Conservation (phyloP, 148 eudicot genomes). For the Rhododendron ferrugineum region DNA sequence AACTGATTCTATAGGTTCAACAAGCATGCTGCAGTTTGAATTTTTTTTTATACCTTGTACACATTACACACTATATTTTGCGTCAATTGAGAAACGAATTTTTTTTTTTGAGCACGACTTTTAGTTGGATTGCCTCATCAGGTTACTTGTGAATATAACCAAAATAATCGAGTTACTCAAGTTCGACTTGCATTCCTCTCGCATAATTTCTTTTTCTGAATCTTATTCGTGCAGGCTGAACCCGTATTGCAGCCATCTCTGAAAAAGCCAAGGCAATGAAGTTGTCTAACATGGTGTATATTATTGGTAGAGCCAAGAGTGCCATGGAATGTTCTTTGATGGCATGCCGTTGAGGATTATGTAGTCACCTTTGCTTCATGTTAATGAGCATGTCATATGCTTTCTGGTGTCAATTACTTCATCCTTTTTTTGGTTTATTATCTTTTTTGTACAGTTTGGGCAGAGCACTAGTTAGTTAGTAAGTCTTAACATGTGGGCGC, state of each 20-base stretch:
- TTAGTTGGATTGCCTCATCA: not conserved
- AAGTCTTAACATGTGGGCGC: not conserved
- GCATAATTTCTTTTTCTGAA: not conserved
- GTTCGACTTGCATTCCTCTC: not conserved
- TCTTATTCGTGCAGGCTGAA: not conserved
- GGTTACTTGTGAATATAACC: not conserved
- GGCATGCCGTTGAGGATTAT: not conserved
- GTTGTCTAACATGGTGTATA: not conserved
- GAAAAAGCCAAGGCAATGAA: not conserved
- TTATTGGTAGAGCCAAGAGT: not conserved
- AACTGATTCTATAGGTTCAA: no score
- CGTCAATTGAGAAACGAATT: no score
- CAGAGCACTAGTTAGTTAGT: not conserved
- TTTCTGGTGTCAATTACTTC: not conserved
- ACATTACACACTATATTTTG: no score
- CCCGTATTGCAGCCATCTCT: conserved; percentile 4
- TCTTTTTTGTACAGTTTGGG: not conserved
- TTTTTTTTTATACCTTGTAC: no score
- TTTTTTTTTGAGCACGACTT: no score
- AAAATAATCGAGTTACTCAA: not conserved
- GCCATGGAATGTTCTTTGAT: not conserved
- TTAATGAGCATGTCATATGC: not conserved
- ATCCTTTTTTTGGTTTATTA: not conserved
- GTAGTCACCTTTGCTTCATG: not conserved
- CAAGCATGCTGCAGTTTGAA: no score